A percentile compares a stretch with the other conserved stretches of the same genome.
These are phyloP conservation scores for Zhuliangozyma blackwelliae DNA, from an alignment of 1,139 yeast species.

Conservation along the genomic window DNA sequence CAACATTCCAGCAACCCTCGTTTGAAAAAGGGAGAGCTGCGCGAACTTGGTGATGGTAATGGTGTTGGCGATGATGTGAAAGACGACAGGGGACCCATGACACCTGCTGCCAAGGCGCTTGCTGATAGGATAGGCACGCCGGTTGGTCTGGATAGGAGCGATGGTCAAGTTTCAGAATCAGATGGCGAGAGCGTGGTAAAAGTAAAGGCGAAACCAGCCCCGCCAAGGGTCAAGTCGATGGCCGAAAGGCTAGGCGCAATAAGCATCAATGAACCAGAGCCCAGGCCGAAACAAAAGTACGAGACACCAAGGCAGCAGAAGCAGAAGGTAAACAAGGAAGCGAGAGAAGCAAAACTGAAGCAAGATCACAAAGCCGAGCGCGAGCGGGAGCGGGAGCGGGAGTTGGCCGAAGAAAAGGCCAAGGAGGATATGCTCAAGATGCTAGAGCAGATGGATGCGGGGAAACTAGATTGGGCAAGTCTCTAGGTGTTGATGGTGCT, in stretches of 20 bases:
- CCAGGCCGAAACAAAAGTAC: background rate
- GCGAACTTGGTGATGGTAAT: background rate
- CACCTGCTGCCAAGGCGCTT: constrained; percentile 23
- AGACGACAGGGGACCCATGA: constrained; percentile 19
- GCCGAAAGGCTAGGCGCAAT: too few relatives aligned
- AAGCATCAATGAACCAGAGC: too few relatives aligned
- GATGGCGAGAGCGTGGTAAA: background rate
- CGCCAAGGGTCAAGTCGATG: too few relatives aligned
- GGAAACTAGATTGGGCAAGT: constrained; percentile 31
- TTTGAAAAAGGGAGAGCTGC: too few relatives aligned
- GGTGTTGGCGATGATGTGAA: background rate
- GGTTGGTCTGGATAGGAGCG: too few relatives aligned
- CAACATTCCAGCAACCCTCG: too few relatives aligned
- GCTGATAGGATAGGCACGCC: constrained; percentile 22
- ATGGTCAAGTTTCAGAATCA: background rate
- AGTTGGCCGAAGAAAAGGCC: constrained; percentile 18
- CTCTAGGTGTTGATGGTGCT: constrained; percentile 14
- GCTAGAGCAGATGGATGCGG: constrained; percentile 27
- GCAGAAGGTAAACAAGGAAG: constrained; percentile 4
- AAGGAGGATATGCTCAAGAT: constrained; percentile 27
- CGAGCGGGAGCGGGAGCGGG: constrained; percentile 10
- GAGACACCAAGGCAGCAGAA: constrained; percentile 3
- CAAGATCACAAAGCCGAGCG: constrained; percentile 8
- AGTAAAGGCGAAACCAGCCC: background rate
- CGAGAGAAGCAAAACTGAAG: constrained; percentile 9